Evolutionary conservation across 2,329 filamentous ascomycete genomes (phyloP).

Genomic region (Penicillium occitanis): DNA sequence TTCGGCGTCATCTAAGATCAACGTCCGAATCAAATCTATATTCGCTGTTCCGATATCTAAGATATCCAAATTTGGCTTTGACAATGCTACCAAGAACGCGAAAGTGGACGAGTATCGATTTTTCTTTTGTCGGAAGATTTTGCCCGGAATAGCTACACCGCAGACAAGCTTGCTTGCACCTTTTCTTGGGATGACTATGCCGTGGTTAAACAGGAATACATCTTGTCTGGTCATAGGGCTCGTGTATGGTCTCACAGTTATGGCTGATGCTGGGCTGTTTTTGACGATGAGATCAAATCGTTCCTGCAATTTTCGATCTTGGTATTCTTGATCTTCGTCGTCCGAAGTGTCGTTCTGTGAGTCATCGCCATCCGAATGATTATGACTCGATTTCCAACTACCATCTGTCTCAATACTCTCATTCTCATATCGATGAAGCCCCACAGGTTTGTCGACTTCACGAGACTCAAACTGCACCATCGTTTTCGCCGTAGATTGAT

Average conservation of each 20-base stretch:
- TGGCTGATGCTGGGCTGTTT: background rate
- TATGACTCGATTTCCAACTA: background rate
- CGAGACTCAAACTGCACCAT: background rate
- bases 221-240: background rate
- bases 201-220: constrained; percentile 8
- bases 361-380: background rate
- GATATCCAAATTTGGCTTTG: constrained; percentile 2
- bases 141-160: constrained; percentile 7
- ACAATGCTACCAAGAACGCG: background rate
- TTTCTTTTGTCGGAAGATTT: constrained; percentile 5
- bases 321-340: background rate
- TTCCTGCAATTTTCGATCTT: background rate
- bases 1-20: constrained; percentile 14
- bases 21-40: background rate
- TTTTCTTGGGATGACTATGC: background rate
- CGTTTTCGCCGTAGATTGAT: background rate
- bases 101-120: constrained; percentile 7
- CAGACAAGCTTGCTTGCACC: background rate
- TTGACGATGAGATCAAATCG: background rate
- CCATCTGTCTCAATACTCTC: background rate
- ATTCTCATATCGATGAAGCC: background rate
- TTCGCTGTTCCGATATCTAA: background rate
- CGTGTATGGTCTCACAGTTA: background rate
- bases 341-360: background rate
- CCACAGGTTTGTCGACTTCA: background rate